Percentiles rank a stretch among this genome's conserved stretches.
Conservation (phyloP, 2,329 filamentous ascomycete genomes). For the Magnaporthiopsis rhizophila region DNA sequence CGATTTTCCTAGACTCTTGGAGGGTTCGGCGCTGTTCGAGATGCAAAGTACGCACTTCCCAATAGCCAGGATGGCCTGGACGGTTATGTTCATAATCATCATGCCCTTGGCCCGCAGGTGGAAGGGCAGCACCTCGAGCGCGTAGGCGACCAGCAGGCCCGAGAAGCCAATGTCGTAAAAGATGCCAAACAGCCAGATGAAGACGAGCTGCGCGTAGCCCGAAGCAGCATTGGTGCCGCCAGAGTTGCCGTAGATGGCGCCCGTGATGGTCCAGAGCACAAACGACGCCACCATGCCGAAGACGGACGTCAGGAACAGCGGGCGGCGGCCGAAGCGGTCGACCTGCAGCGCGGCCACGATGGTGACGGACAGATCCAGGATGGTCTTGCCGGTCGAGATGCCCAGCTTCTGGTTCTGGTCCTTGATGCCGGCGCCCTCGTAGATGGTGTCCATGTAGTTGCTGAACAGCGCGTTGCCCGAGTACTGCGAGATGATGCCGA, state of each 20-base stretch:
- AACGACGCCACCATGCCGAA: slow-evolving; percentile 39
- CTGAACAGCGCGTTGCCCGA: slow-evolving; percentile 59
- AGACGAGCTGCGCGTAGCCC: slow-evolving; percentile 46
- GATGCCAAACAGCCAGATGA: slow-evolving; percentile 51
- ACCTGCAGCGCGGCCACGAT: slow-evolving; percentile 42
- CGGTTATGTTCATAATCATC: slow-evolving; percentile 15
- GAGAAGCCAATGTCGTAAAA: slow-evolving; percentile 55
- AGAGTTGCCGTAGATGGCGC: slow-evolving; percentile 40
- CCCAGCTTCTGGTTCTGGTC: slow-evolving; percentile 48
- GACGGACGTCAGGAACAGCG: slow-evolving; percentile 43
- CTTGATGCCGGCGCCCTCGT: slow-evolving; percentile 52
- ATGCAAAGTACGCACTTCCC: slow-evolving; percentile 8
- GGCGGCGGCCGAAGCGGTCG: slow-evolving; percentile 42
- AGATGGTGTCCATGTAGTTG: slow-evolving; percentile 59
- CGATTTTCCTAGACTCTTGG: no score
- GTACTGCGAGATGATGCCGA: slow-evolving; percentile 62
- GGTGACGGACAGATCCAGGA: slow-evolving; percentile 50
- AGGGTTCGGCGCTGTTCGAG: no score
- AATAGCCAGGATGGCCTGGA: slow-evolving; percentile 14
- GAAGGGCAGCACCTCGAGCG: slow-evolving; percentile 52
- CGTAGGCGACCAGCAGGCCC: slow-evolving; percentile 48
- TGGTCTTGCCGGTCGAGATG: slow-evolving; percentile 48
- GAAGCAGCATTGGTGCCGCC: slow-evolving; percentile 35
- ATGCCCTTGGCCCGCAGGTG: slow-evolving; percentile 45
- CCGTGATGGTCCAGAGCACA: slow-evolving; percentile 42